Evolutionary conservation across 306 rosid genomes (phyloP).

Genomic region (Cicer arietinum): DNA sequence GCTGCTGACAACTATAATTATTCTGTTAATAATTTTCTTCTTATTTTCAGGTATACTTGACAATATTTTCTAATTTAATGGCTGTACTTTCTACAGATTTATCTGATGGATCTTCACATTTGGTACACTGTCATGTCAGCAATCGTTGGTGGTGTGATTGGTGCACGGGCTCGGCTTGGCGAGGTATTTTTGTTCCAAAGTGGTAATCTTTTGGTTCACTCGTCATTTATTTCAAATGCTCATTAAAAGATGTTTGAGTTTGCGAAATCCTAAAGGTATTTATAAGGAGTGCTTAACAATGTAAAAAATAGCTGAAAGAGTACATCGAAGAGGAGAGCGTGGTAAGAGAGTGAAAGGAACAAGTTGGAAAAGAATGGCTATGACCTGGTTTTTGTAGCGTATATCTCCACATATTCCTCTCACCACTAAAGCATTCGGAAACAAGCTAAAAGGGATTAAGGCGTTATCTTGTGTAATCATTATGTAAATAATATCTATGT

Average conservation of each 20-base stretch:
- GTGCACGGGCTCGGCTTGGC: conserved; percentile 94
- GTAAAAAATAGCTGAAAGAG: not conserved
- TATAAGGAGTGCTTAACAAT: conserved; percentile 14
- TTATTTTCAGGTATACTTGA: conserved; percentile 12
- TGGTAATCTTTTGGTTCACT: not conserved
- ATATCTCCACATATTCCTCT: not conserved
- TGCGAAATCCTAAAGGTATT: conserved; percentile 1
- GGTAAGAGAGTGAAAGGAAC: conserved; percentile 23
- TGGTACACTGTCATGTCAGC: conserved; percentile 96
- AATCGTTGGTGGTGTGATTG: conserved; percentile 88
- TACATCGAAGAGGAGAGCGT: conserved; percentile 9
- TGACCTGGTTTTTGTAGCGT: not conserved
- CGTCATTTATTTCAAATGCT: conserved; percentile 11
- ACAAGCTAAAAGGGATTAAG: not conserved
- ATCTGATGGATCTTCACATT: conserved; percentile 93
- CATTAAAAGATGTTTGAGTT: conserved; percentile 4
- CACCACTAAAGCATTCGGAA: not conserved
- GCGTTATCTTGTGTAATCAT: not conserved
- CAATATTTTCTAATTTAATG: conserved; percentile 45
- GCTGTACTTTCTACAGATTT: conserved; percentile 66
- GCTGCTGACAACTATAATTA: conserved; percentile 5
- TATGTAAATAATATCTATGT: not conserved
- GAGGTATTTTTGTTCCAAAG: conserved; percentile 65
- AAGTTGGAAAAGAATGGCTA: not conserved
- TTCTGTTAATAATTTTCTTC: conserved; percentile 6